These are phyloP conservation scores for Quercus berberidifolia DNA, from an alignment of 306 rosid species.

Conservation along the genomic window DNA sequence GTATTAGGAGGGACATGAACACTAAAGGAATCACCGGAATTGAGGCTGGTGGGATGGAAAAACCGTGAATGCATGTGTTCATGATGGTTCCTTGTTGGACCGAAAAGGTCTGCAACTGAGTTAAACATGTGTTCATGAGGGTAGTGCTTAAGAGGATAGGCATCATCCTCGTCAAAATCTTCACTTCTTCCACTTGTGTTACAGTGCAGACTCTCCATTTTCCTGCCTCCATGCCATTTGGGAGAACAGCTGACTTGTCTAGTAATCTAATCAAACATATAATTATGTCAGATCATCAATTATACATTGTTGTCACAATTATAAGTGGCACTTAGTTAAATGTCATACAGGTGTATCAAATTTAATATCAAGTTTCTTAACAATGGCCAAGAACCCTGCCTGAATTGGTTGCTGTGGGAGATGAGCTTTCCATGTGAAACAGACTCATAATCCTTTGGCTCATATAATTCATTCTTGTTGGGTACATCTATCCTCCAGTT, in stretches of 20 bases:
- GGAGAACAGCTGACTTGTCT: constrained; percentile 52
- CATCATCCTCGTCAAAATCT: constrained; percentile 60
- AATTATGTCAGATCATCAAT: not conserved
- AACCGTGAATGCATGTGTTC: constrained; percentile 28
- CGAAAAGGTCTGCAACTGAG: constrained; percentile 51
- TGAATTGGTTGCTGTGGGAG: constrained; percentile 35
- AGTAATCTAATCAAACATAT: constrained; percentile 31
- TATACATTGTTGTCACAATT: not conserved
- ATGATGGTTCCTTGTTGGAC: constrained; percentile 48
- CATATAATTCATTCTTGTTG: constrained; percentile 23
- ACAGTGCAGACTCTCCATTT: constrained; percentile 46
- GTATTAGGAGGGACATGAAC: constrained; percentile 57
- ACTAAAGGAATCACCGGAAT: constrained; percentile 52
- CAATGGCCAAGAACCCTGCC: constrained; percentile 9
- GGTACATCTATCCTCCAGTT: constrained; percentile 31
- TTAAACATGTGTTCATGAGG: constrained; percentile 56
- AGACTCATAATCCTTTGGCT: constrained; percentile 12
- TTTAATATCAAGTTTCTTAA: too few relatives aligned
- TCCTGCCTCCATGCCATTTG: constrained; percentile 18
- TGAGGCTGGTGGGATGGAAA: constrained; percentile 39
- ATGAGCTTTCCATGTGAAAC: constrained; percentile 14
- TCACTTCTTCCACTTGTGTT: constrained; percentile 54
- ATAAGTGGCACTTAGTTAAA: too few relatives aligned
- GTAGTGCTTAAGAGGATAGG: constrained; percentile 56
- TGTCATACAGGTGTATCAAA: too few relatives aligned